Evolutionary conservation across 2,329 filamentous ascomycete species (phyloP).

Genomic region (Exophiala sp.): DNA sequence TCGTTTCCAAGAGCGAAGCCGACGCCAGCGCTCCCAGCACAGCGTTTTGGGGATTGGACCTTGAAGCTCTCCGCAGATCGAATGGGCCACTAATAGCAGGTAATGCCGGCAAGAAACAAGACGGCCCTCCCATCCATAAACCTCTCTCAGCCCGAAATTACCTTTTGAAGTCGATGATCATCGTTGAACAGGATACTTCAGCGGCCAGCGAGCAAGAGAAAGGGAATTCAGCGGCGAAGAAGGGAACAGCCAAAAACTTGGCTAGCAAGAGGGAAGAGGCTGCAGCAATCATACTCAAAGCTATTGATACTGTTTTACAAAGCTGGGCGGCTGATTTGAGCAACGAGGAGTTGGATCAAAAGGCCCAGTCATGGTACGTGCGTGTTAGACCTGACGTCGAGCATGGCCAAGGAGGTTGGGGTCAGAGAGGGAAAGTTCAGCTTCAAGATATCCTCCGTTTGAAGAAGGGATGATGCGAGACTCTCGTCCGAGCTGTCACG

Average conservation of each 20-base stretch:
- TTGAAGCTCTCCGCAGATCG: slow-evolving; percentile 52
- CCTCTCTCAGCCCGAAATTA: slow-evolving; percentile 66
- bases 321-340: slow-evolving; percentile 69
- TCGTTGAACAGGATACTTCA: slow-evolving; percentile 24
- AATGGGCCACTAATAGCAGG: slow-evolving; percentile 32
- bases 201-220: not conserved
- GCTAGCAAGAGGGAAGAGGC: slow-evolving; percentile 66
- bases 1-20: slow-evolving; percentile 54
- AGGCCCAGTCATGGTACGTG: slow-evolving; percentile 80
- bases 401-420: slow-evolving; percentile 73
- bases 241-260: slow-evolving; percentile 54
- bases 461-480: slow-evolving; percentile 37
- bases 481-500: too few relatives aligned
- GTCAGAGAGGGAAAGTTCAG: slow-evolving; percentile 69
- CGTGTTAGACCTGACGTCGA: slow-evolving; percentile 73
- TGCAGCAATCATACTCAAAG: slow-evolving; percentile 64
- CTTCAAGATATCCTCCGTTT: slow-evolving; percentile 64
- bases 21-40: slow-evolving; percentile 33
- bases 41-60: slow-evolving; percentile 57
- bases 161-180: slow-evolving; percentile 48
- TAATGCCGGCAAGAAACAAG: slow-evolving; percentile 23
- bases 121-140: slow-evolving; percentile 67
- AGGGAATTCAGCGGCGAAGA: slow-evolving; percentile 10
- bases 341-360: slow-evolving; percentile 65
- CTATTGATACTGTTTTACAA: slow-evolving; percentile 66